Evolutionary conservation across 352 stramenopile genomes (phyloP).

Genomic region (Globisporangium iwayamae): DNA sequence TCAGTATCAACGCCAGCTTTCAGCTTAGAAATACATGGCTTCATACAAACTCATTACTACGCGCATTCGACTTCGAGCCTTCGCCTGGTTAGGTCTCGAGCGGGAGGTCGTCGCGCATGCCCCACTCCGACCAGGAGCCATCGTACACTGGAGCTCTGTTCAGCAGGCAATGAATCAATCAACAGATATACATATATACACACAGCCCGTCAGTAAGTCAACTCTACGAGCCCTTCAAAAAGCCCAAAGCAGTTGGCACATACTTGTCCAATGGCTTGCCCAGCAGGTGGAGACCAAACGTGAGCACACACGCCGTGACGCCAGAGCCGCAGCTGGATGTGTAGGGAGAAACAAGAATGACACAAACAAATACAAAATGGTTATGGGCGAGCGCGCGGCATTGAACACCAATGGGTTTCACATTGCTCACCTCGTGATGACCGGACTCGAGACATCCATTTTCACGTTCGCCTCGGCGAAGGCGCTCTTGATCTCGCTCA

Average conservation of each 20-base stretch:
- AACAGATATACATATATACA: slow-evolving; percentile 1
- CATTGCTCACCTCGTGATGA: slow-evolving; percentile 61
- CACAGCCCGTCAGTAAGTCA: slow-evolving; percentile 3
- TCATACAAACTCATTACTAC: neutral
- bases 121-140: slow-evolving; percentile 89
- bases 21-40: neutral
- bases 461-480: slow-evolving; percentile 68
- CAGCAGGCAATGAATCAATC: neutral
- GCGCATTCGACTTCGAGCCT: neutral
- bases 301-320: slow-evolving; percentile 60
- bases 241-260: neutral
- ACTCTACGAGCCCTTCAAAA: slow-evolving; percentile 3
- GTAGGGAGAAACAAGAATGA: slow-evolving; percentile 6
- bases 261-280: slow-evolving; percentile 72
- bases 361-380: slow-evolving; percentile 6
- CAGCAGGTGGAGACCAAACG: slow-evolving; percentile 60
- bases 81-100: slow-evolving; percentile 25
- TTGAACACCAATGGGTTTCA: too few species aligned
- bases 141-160: slow-evolving; percentile 82
- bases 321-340: slow-evolving; percentile 62
- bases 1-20: neutral
- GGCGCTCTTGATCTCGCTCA: slow-evolving; percentile 69
- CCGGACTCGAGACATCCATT: slow-evolving; percentile 46
- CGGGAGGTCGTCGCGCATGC: slow-evolving; percentile 52
- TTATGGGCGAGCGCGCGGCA: neutral